Percentiles rank a stretch among this genome's conserved stretches.
Conservation (phyloP, 2,329 filamentous ascomycete species). For the Bipolaris gigantea region DNA sequence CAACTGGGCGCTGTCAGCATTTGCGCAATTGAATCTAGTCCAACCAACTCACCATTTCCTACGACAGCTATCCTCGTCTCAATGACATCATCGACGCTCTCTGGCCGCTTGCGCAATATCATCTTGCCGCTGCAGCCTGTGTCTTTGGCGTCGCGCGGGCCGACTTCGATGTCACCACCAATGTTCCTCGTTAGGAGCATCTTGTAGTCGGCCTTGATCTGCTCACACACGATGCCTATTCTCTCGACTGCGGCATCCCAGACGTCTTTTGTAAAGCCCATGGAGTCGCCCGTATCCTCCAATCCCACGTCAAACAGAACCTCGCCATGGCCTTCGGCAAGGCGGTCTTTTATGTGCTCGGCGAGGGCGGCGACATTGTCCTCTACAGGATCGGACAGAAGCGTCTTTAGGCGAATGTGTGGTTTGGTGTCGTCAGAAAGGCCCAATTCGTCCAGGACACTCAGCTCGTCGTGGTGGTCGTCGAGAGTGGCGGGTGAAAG, state of each 20-base stretch:
- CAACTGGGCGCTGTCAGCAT: conserved; percentile 58
- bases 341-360: conserved; percentile 65
- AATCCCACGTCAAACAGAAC: conserved; percentile 88
- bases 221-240: conserved; percentile 66
- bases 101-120: conserved; percentile 74
- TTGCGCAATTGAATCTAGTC: neutral
- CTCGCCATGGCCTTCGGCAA: conserved; percentile 81
- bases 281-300: conserved; percentile 84
- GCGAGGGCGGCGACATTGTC: conserved; percentile 65
- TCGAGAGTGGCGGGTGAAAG: conserved; percentile 49
- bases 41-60: conserved; percentile 70
- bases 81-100: conserved; percentile 80
- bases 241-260: conserved; percentile 74
- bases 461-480: conserved; percentile 86
- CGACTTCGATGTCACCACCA: conserved; percentile 72
- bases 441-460: conserved; percentile 79
- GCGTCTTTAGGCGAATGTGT: conserved; percentile 68
- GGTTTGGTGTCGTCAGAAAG: conserved; percentile 70
- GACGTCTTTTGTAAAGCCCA: conserved; percentile 72
- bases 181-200: conserved; percentile 90
- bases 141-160: conserved; percentile 65
- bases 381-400: conserved; percentile 65
- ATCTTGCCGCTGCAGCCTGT: conserved; percentile 82
- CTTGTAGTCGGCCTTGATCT: conserved; percentile 72
- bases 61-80: conserved; percentile 97